phyloP scores from a whole-genome alignment of 2,329 filamentous ascomycete genomes.

The Apiospora marii region DNA sequence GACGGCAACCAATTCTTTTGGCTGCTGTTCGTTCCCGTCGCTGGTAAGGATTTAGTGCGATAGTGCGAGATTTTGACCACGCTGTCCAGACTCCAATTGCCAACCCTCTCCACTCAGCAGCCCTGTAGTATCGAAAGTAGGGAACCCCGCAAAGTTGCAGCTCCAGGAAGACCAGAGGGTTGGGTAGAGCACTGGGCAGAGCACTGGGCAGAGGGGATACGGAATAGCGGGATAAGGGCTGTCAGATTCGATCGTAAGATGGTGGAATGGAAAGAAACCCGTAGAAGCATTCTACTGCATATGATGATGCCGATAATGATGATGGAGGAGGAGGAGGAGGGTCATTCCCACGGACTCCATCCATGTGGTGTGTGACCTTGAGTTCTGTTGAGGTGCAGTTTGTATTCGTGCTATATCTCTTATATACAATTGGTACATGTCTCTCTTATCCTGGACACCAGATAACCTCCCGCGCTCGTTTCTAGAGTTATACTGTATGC shows the following conservation, averaged over 20 bases:
- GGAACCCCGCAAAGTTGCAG: neutral
- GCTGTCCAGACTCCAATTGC: conserved; percentile 18
- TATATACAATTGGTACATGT: neutral
- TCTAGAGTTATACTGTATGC: neutral
- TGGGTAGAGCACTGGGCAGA: neutral
- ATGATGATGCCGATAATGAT: neutral
- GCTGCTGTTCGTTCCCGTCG: neutral
- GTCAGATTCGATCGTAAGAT: neutral
- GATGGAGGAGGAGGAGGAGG: neutral
- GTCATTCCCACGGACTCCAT: neutral
- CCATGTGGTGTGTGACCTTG: neutral
- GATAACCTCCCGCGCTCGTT: neutral
- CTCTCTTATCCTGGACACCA: neutral
- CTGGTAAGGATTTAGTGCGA: neutral
- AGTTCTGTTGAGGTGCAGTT: conserved; percentile 12
- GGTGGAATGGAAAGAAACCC: conserved; percentile 4
- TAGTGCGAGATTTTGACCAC: neutral
- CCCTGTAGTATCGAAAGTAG: neutral
- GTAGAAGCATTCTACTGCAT: conserved; percentile 5
- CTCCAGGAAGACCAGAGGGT: conserved; percentile 2
- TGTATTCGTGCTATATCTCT: neutral
- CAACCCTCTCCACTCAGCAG: neutral
- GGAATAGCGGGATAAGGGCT: neutral
- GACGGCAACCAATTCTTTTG: conserved; percentile 4
- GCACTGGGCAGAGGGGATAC: neutral